Evolutionary conservation across 768 basidiomycete species (phyloP).

Genomic region (Rhizopogon vesiculosus): DNA sequence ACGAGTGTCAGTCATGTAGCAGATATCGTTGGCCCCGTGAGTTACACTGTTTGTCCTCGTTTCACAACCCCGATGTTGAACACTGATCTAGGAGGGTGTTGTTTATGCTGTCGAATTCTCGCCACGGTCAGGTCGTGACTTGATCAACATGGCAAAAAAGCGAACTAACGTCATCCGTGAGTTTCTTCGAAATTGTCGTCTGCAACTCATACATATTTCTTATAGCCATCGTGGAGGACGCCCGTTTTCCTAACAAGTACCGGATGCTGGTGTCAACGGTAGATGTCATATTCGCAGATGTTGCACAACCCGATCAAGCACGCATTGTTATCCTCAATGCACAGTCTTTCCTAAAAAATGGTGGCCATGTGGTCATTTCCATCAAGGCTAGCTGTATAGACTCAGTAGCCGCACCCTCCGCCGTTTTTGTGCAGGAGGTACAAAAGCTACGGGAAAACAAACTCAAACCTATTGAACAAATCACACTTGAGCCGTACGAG

Average conservation of each 20-base stretch:
- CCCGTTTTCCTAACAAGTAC: slow-evolving; percentile 94
- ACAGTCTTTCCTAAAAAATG: slow-evolving; percentile 92
- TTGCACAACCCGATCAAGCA: slow-evolving; percentile 98
- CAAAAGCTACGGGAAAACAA: slow-evolving; percentile 69
- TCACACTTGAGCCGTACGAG: slow-evolving; percentile 92
- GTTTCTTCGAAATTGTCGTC: slow-evolving; percentile 23
- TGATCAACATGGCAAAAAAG: slow-evolving; percentile 99
- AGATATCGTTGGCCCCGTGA: slow-evolving; percentile 93
- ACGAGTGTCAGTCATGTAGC: slow-evolving; percentile 99
- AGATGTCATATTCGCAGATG: slow-evolving; percentile 97
- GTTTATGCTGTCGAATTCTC: slow-evolving; percentile 99
- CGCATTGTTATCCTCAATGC: slow-evolving; percentile 94
- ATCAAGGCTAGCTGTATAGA: slow-evolving; percentile 99
- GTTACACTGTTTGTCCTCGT: slow-evolving; percentile 20
- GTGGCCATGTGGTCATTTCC: slow-evolving; percentile 89
- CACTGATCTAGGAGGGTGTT: slow-evolving; percentile 68
- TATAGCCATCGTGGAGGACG: slow-evolving; percentile 93
- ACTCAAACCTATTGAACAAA: slow-evolving; percentile 94
- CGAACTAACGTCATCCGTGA: slow-evolving; percentile 97
- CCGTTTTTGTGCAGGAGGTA: slow-evolving; percentile 86
- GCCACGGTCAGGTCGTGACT: slow-evolving; percentile 90
- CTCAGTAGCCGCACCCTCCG: slow-evolving; percentile 87
- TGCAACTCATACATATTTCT: slow-evolving; percentile 1
- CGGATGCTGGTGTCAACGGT: slow-evolving; percentile 94
- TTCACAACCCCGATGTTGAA: slow-evolving; percentile 9